Evolutionary conservation across 352 stramenopile genomes (phyloP), one percentile per base, ranked within the genome.

Genomic region (Phytopythium litorale): DNA sequence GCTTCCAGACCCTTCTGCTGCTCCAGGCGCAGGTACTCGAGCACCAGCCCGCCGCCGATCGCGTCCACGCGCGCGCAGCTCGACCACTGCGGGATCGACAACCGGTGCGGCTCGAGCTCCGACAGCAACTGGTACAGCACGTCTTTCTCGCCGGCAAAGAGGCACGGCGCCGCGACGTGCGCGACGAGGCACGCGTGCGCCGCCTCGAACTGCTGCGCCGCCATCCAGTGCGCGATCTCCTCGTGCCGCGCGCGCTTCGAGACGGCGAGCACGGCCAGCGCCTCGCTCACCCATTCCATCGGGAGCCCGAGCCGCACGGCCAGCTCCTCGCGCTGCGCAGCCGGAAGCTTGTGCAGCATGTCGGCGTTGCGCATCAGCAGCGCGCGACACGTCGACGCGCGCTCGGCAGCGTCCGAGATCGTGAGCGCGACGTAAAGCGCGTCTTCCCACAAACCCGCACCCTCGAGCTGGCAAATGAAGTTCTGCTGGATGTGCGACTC

Each of bases 351-450:
- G 35, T 73, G 62, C 9, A 89, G 62, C 52, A 81, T 71, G 60
- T 90, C 79, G 12, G 71, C 80, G 52, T 93, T 87, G 12, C 83
- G 82, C 58, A 84, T 76, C 7, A 95, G 69, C 23, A 96, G 56
- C 19, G 75, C 71, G 35, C 79, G 81, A 28, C 79, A 85, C 5
- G 83, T 87, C 42, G 66, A 57, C 18, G 77, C 75, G 21, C 88
- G 86, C 67, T 92, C 81, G 13, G 37, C 61, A 18, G 61, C 63
- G 37, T 87, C 67, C 9, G 76, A 79, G 57, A 94, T 88, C 58
- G 88, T 94, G 16, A 94, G 72, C 16, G 85, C 70, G 33, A 96
- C 86, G 62, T 93, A 94, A 9, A 93, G 54, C 23, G 84, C 87
- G 21, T 93, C 68, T 48, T 91, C 63, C 79, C 85, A 92, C 42